Conservation (phyloP, 257 asterid species). For the Scutellaria galericulata region DNA sequence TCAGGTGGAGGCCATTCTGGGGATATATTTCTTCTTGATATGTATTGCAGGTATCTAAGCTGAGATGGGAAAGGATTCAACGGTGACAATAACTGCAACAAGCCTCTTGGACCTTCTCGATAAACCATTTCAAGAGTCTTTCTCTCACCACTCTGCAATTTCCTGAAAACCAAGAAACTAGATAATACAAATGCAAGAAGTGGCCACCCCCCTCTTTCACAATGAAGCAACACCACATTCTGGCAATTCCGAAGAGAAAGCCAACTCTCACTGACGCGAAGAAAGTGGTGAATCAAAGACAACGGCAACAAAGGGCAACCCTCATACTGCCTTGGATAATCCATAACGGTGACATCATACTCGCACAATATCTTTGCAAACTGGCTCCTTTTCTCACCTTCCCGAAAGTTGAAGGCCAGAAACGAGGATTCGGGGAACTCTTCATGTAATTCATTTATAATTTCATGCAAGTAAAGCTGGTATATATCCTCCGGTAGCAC, state of each 20-base stretch:
- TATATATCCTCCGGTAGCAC: conserved; percentile 87
- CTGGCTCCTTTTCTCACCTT: conserved; percentile 91
- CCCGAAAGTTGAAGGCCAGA: conserved; percentile 94
- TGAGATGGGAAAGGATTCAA: conserved; percentile 96
- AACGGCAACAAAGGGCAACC: conserved; percentile 95
- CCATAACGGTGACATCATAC: conserved; percentile 89
- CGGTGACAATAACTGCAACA: conserved; percentile 87
- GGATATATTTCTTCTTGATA: conserved; percentile 86
- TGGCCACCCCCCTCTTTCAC: conserved; percentile 98
- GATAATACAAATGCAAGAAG: conserved; percentile 83
- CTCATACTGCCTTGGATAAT: conserved; percentile 97
- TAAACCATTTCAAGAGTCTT: conserved; percentile 90
- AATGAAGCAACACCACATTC: conserved; percentile 86
- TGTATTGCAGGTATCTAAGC: conserved; percentile 89
- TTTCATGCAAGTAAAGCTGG: conserved; percentile 91
- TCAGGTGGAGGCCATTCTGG: conserved; percentile 98
- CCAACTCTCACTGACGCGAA: conserved; percentile 94
- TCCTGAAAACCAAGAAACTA: conserved; percentile 86
- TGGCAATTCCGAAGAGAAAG: conserved; percentile 74
- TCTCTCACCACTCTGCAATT: conserved; percentile 79
- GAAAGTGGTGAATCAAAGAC: conserved; percentile 88
- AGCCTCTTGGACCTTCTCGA: conserved; percentile 91
- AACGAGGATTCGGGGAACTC: conserved; percentile 87
- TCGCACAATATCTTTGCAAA: conserved; percentile 85
- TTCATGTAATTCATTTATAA: conserved; percentile 85